Base-by-base conservation (phyloP, 2,329 filamentous ascomycete genomes). In the Tolypocladium tundrense region DNA sequence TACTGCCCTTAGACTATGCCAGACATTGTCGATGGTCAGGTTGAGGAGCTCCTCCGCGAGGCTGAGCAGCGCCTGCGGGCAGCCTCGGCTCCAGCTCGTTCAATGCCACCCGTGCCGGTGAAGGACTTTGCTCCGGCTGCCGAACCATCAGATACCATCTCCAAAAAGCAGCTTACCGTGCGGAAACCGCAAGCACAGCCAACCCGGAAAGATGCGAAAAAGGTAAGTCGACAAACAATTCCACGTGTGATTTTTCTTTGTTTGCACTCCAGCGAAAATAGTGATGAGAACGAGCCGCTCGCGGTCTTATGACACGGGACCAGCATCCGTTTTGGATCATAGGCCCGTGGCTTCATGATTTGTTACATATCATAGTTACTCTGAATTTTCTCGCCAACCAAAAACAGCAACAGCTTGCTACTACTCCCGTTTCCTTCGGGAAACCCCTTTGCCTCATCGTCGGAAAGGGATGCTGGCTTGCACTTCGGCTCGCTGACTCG, bases 351-450 rank as follows among this genome's bases (percentile, higher is more conserved):
- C 75, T 73, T 79, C 81, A 74, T 80, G 79, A 79, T 79, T 67
- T 64, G 74, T 73, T 77, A 75, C 72, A 72, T 71, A 73, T 79
- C 77, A 88, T 88, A 88, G 86, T 88, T 88, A 88, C 86, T 87
- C 85, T 88, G 86, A 88, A 64, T 66, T 31, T 31, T 45, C 35
- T 31, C 33, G 35, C 43, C 21, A 19, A 14, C 33, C 33, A 7
- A 21, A n/a, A 42, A n/a, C 1, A 51, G 48, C 48, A 51, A 21
- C 19, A 35, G 48, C 31, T 40, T 40, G 6, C 39, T 40, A 40
- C 39, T 21, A 35, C 10, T 3, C 11, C 33, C 19, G 7, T 42
- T 8, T 1, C 31, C 31, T 35, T 51, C 21, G 31, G 19, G 31
- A 5, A 35, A 35, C n/a, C 19, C 5, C 21, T 35, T 13, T 11